Evolutionary conservation across 306 rosid species (phyloP).

Genomic region (Senna siamea): DNA sequence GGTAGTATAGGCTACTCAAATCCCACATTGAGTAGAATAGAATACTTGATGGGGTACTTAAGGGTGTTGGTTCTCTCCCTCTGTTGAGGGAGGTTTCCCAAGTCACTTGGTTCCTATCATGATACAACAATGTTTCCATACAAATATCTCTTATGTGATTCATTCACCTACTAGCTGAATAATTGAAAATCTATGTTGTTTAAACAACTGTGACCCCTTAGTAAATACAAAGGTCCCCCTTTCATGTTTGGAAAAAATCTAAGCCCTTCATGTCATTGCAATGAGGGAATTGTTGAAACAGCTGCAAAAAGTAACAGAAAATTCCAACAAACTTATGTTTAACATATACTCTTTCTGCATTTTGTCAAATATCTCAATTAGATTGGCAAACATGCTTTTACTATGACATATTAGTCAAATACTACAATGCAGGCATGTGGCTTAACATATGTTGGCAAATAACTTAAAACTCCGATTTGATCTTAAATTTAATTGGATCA

Average conservation of each 20-base stretch:
- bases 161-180: not conserved
- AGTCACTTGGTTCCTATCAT: too few species aligned
- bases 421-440: too few species aligned
- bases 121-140: not conserved
- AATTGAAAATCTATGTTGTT: not conserved
- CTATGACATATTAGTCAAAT: too few species aligned
- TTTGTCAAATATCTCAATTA: not conserved
- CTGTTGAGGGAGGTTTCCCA: too few species aligned
- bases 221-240: not conserved
- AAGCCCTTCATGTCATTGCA: not conserved
- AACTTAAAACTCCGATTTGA: not conserved
- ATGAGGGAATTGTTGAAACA: conserved; percentile 8
- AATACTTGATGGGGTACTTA: too few species aligned
- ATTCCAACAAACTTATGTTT: not conserved
- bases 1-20: too few species aligned
- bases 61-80: too few species aligned
- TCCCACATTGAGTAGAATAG: too few species aligned
- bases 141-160: conserved; percentile 1
- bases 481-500: conserved; percentile 18
- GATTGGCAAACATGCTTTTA: not conserved
- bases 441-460: too few species aligned
- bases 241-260: not conserved
- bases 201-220: not conserved
- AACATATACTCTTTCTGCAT: not conserved
- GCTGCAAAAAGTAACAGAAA: not conserved